phyloP scores from a whole-genome alignment of 768 basidiomycete genomes.

The Mycena olivaceomarginata region DNA sequence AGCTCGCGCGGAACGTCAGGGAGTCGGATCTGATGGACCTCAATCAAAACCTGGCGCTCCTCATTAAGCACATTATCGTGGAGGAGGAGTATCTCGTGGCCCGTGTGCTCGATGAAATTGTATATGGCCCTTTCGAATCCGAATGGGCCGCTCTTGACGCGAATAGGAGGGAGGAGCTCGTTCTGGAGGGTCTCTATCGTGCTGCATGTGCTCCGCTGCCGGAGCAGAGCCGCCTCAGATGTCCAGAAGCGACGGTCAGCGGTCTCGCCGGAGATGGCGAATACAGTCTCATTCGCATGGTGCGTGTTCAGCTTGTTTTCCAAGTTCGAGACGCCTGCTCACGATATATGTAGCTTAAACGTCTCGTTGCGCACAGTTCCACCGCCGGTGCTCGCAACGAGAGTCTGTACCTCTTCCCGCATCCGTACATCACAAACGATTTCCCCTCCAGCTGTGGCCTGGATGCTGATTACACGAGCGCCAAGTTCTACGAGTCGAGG shows the following conservation, averaged over 20 bases:
- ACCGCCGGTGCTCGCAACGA: conserved; percentile 19
- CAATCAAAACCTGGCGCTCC: not conserved
- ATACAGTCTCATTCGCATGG: conserved; percentile 26
- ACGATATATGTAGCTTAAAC: not conserved
- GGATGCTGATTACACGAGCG: not conserved
- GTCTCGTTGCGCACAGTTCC: conserved; percentile 12
- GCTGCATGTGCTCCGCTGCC: conserved; percentile 26
- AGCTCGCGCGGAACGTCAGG: not conserved
- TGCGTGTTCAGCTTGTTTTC: not conserved
- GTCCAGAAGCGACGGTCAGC: conserved; percentile 30
- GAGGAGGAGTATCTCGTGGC: not conserved
- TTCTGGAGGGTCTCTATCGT: conserved; percentile 36
- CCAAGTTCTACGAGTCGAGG: not conserved
- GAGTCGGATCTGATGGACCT: not conserved
- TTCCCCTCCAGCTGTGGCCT: not conserved
- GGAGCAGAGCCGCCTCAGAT: conserved; percentile 18
- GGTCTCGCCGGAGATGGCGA: conserved; percentile 28
- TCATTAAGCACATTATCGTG: not conserved
- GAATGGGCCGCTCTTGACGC: conserved; percentile 12
- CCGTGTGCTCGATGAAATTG: not conserved
- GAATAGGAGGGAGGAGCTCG: conserved; percentile 13
- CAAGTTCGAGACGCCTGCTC: not conserved
- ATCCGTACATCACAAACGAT: not conserved
- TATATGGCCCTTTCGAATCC: not conserved
- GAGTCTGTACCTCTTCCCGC: conserved; percentile 9